Percentiles rank a stretch among this genome's conserved stretches.
Evolutionary conservation across 1,139 yeast species (phyloP).

Genomic region (Candida labiduridarum): DNA sequence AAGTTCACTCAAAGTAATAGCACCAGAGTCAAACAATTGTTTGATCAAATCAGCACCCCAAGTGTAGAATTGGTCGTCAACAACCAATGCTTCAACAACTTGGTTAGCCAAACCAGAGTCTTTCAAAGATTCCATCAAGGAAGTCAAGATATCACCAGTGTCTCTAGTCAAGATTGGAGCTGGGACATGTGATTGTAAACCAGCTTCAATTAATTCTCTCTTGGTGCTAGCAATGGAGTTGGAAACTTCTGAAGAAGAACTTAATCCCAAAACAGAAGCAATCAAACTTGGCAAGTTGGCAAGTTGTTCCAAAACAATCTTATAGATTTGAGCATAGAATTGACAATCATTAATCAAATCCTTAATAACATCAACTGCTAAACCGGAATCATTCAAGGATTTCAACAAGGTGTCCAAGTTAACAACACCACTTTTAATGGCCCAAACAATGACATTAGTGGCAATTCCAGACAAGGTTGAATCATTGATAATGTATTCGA

Average conservation of each 20-base stretch:
- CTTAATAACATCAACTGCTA: slow-evolving; percentile 41
- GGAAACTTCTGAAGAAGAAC: slow-evolving; percentile 7
- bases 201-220: slow-evolving; percentile 15
- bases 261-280: slow-evolving; percentile 25
- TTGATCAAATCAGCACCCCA: slow-evolving; percentile 45
- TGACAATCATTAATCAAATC: slow-evolving; percentile 43
- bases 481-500: slow-evolving; percentile 37
- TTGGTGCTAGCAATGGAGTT: slow-evolving; percentile 10
- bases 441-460: slow-evolving; percentile 29
- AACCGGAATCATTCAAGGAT: slow-evolving; percentile 48
- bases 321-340: slow-evolving; percentile 44
- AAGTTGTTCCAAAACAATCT: slow-evolving; percentile 35
- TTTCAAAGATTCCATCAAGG: slow-evolving; percentile 49
- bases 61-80: slow-evolving; percentile 40
- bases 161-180: slow-evolving; percentile 17
- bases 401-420: slow-evolving; percentile 42
- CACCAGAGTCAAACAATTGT: slow-evolving; percentile 32
- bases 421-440: slow-evolving; percentile 37
- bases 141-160: slow-evolving; percentile 27
- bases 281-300: slow-evolving; percentile 33
- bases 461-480: slow-evolving; percentile 34
- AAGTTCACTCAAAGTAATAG: slow-evolving; percentile 31
- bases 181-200: slow-evolving; percentile 8
- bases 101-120: slow-evolving; percentile 46
- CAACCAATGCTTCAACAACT: slow-evolving; percentile 44